Base-by-base conservation (phyloP, 129 eudicot genomes). In the Lactuca sativa region DNA sequence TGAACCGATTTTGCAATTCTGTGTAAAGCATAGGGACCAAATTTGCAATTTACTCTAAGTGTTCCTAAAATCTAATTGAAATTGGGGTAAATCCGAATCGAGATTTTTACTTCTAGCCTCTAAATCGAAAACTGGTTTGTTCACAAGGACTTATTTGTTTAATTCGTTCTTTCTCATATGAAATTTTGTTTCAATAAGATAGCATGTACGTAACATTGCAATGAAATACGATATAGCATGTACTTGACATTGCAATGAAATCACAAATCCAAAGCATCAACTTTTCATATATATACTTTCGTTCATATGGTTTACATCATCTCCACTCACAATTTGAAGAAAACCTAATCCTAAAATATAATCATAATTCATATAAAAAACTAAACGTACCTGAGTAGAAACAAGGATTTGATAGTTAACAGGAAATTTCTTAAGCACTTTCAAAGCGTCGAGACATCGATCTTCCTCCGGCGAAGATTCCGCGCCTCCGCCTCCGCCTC, bases 361-460 rank as follows among this genome's bases (percentile, higher is more conserved):
- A 36, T 52, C 30, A 17, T 6, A 37, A 68, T 54, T 54, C 64
- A 69, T 15, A 14, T 9, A 49, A 15, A 52, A 62, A 25, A 25
- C 30, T 25, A 25, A 25, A 61, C 9, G 10, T 64, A 88, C 96
- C 96, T 92, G 96, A 0, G 95, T 84, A 13, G 96, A 88, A 32
- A 91, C 96, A 4, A 91, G 86, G 59, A 88, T 56, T 52, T 88
- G 83, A 76, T 91, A 91, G 78, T 78, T 84, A 43, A 91, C 95
- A n/a, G 91, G 96, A 60, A 86, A 89, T 17, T 78, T 74, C 84
- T 86, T 81, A 30, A 92, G 87, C 58, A 57, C 71, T 3, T 82
- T 86, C 71, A 92, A 74, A 0, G 92, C 86, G 38, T 92, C 96
- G 40, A 92, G 77, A 58, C 96, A 92, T 4, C 89, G 95, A 32